Conservation (phyloP, 768 basidiomycete genomes). For the Scleroderma citrinum region DNA sequence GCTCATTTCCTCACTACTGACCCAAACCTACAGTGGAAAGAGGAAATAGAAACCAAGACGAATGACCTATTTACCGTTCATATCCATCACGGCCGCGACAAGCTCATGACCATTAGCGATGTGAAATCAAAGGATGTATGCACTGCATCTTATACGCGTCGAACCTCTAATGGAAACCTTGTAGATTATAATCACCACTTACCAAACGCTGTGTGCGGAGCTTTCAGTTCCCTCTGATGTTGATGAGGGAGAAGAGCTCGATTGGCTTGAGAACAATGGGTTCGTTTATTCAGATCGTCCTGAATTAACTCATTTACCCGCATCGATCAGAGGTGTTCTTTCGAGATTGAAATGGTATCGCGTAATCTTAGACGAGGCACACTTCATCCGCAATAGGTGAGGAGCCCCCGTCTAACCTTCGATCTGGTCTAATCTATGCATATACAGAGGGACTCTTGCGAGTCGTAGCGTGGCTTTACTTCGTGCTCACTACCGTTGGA, state of each 20-base stretch:
- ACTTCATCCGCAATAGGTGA: conserved; percentile 65
- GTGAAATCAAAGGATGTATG: conserved; percentile 50
- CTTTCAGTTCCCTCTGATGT: conserved; percentile 47
- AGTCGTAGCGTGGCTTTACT: conserved; percentile 58
- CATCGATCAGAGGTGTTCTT: conserved; percentile 46
- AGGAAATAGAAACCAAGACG: conserved; percentile 65
- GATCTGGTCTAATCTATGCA: background rate
- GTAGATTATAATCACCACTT: conserved; percentile 72
- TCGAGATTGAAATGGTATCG: conserved; percentile 61
- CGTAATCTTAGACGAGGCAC: conserved; percentile 74
- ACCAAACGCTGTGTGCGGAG: conserved; percentile 63
- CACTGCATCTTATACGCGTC: background rate
- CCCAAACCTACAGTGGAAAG: conserved; percentile 50
- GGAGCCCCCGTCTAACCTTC: background rate
- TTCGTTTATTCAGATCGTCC: conserved; percentile 15
- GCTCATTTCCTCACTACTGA: background rate
- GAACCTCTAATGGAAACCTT: conserved; percentile 1
- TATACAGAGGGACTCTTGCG: conserved; percentile 45
- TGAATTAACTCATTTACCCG: background rate
- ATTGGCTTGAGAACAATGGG: conserved; percentile 49
- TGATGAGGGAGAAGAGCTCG: conserved; percentile 39
- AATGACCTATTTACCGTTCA: conserved; percentile 56
- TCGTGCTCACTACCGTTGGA: conserved; percentile 66
- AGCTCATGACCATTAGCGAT: conserved; percentile 48
- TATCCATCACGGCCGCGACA: conserved; percentile 69